Conservation (phyloP, 352 stramenopile genomes). For the Globisporangium paddicum region DNA sequence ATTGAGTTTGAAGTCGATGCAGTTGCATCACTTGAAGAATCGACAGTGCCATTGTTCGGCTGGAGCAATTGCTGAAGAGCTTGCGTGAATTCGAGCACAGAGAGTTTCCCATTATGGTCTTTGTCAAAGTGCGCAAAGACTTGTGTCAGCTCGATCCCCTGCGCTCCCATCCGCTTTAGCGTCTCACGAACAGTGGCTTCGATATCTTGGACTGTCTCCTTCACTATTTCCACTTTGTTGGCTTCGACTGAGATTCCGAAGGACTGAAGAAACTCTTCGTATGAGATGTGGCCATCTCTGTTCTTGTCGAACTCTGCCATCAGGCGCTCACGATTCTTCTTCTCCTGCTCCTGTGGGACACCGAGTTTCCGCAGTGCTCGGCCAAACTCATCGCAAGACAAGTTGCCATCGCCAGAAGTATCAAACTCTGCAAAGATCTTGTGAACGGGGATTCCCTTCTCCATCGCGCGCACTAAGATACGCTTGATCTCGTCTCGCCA, state of each 20-base stretch:
- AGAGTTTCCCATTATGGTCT: constrained; percentile 54
- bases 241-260: constrained; percentile 41
- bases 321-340: constrained; percentile 22
- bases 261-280: constrained; percentile 71
- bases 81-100: constrained; percentile 45
- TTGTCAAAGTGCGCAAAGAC: constrained; percentile 68
- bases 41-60: constrained; percentile 1
- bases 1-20: constrained; percentile 12
- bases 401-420: constrained; percentile 45
- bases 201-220: constrained; percentile 42
- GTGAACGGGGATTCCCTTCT: constrained; percentile 55
- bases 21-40: neutral
- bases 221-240: constrained; percentile 42
- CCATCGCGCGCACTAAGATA: constrained; percentile 41
- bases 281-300: constrained; percentile 61
- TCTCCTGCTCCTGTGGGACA: constrained; percentile 17
- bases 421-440: constrained; percentile 69
- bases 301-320: constrained; percentile 54
- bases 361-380: constrained; percentile 47
- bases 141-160: constrained; percentile 52
- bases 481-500: constrained; percentile 51
- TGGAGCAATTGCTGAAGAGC: constrained; percentile 45
- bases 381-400: constrained; percentile 55
- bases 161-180: constrained; percentile 34
- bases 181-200: constrained; percentile 34